Percentiles rank a stretch among this genome's conserved stretches.
Conservation (phyloP, 441 rosid genomes). For the Syzygium syzygioides region DNA sequence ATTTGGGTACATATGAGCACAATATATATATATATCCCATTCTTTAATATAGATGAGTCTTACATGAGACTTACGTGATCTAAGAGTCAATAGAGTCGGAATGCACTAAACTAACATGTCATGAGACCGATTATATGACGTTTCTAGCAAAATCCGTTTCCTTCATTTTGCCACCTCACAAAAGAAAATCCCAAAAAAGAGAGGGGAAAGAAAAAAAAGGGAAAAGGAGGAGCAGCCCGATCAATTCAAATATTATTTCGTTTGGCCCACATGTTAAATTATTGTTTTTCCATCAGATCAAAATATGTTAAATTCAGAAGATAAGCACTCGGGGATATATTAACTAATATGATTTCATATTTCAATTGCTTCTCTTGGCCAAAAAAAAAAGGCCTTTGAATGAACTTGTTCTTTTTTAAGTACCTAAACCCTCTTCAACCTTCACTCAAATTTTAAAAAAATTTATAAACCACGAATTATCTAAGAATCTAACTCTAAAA, state of each 20-base stretch:
- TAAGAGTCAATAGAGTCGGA: neutral
- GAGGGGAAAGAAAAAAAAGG: neutral
- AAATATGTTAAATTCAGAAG: neutral
- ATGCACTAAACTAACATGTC: neutral
- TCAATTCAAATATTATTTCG: neutral
- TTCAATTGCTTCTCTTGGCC: neutral
- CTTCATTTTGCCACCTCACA: neutral
- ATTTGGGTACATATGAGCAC: accelerated
- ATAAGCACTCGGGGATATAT: neutral
- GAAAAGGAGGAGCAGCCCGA: neutral
- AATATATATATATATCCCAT: accelerated
- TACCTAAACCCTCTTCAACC: neutral
- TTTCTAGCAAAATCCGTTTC: neutral
- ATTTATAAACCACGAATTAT: neutral
- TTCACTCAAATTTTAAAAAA: neutral
- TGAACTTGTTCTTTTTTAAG: neutral
- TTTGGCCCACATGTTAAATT: neutral
- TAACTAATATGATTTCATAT: neutral
- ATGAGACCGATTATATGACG: neutral
- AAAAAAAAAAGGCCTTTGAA: neutral
- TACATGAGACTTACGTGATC: neutral
- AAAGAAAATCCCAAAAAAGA: neutral
- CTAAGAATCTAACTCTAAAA: neutral
- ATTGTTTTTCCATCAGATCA: neutral
- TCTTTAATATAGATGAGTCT: neutral